phyloP scores from a whole-genome alignment of 1,284 basidiomycete genomes.

The Melampsora americana region DNA sequence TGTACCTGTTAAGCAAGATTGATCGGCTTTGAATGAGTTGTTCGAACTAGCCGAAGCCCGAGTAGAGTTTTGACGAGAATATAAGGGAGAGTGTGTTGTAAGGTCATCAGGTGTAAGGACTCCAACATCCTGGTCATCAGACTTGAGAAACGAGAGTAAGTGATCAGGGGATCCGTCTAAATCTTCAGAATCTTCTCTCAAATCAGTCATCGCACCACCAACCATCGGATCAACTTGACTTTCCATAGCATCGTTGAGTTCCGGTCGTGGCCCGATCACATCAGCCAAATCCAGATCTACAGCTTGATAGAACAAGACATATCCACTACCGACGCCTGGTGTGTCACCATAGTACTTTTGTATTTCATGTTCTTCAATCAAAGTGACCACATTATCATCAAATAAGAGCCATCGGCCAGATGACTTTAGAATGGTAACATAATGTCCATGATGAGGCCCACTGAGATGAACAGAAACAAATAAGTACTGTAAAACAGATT shows the following conservation, averaged over 20 bases:
- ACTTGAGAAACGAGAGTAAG: neutral
- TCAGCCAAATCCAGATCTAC: slow-evolving; percentile 60
- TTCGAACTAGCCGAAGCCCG: neutral
- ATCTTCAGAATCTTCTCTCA: neutral
- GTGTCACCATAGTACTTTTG: slow-evolving; percentile 92
- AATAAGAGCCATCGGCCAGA: slow-evolving; percentile 83
- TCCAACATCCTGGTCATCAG: neutral
- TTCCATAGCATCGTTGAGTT: neutral
- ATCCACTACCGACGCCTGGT: slow-evolving; percentile 73
- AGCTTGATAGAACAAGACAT: slow-evolving; percentile 96
- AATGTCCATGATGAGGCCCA: slow-evolving; percentile 94
- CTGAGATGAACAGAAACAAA: slow-evolving; percentile 56
- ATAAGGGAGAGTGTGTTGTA: neutral
- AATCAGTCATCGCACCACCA: neutral
- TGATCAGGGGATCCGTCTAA: neutral
- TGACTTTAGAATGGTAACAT: slow-evolving; percentile 88
- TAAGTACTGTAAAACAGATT: neutral
- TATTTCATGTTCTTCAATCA: slow-evolving; percentile 84
- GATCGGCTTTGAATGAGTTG: neutral
- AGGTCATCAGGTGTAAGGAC: neutral
- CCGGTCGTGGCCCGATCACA: slow-evolving; percentile 17
- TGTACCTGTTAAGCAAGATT: neutral
- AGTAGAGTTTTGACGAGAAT: neutral
- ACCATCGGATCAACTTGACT: neutral
- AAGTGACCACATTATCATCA: slow-evolving; percentile 87